Percentiles rank a stretch among this genome's conserved stretches.
phyloP scores from a whole-genome alignment of 1,284 basidiomycete genomes.

The Caloboletus inedulis region DNA sequence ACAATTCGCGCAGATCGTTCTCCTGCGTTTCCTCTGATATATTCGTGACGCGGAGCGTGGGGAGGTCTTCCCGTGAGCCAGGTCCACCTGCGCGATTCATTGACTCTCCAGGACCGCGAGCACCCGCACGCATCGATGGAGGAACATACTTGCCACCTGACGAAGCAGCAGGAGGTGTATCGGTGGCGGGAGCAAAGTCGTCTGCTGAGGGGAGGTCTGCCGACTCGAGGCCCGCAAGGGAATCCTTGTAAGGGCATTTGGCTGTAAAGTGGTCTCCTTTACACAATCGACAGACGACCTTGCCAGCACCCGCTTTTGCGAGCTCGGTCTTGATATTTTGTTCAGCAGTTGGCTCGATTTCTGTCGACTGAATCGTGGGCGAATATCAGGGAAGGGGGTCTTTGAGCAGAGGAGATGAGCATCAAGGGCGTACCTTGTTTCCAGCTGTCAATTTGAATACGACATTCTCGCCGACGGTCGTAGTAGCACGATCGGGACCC shows the following conservation, averaged over 20 bases:
- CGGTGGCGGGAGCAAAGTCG: conserved; percentile 47
- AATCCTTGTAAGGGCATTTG: conserved; percentile 98
- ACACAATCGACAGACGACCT: conserved; percentile 92
- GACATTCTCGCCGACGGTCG: conserved; percentile 93
- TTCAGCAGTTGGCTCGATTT: conserved; percentile 69
- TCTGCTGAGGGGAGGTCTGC: conserved; percentile 51
- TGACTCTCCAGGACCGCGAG: conserved; percentile 73
- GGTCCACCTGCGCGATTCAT: conserved; percentile 61
- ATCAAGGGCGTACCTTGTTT: conserved; percentile 59
- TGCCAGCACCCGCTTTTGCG: conserved; percentile 73
- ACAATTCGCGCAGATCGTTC: conserved; percentile 91
- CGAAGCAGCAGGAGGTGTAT: conserved; percentile 36
- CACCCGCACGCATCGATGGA: conserved; percentile 79
- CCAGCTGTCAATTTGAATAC: conserved; percentile 82
- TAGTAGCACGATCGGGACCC: conserved; percentile 93
- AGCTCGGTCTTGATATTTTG: conserved; percentile 71
- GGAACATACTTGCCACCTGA: conserved; percentile 87
- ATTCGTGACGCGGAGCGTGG: conserved; percentile 96
- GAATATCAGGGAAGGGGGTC: not conserved
- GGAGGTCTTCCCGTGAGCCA: conserved; percentile 79
- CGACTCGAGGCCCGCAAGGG: conserved; percentile 74
- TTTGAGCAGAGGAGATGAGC: not conserved
- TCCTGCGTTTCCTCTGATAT: conserved; percentile 95
- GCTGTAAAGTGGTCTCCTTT: conserved; percentile 98
- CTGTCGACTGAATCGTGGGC: conserved; percentile 41